A percentile compares a stretch with the other conserved stretches of the same genome.
These are phyloP conservation scores for Candida odintsovae DNA, from an alignment of 805 yeast species.

Conservation along the genomic window DNA sequence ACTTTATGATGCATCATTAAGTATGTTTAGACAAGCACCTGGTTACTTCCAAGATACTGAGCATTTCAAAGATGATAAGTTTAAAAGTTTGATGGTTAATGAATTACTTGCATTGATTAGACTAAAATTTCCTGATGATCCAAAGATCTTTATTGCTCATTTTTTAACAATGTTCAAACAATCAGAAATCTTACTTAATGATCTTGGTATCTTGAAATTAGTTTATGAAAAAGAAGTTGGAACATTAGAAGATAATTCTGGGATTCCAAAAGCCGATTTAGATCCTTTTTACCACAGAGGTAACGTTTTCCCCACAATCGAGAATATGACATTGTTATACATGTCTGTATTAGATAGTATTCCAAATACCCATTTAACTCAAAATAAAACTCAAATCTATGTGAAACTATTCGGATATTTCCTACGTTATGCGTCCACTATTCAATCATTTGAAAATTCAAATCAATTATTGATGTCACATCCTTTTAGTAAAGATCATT, in stretches of 20 bases:
- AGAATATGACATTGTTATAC: constrained; percentile 15
- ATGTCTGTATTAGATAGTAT: constrained; percentile 9
- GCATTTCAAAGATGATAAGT: neutral
- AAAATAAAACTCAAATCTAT: neutral
- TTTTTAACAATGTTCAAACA: constrained; percentile 16
- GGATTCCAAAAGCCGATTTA: constrained; percentile 3
- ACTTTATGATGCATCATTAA: constrained; percentile 12
- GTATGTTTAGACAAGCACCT: constrained; percentile 13
- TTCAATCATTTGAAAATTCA: neutral
- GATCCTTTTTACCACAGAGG: constrained; percentile 7
- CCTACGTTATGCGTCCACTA: neutral
- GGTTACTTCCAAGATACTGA: constrained; percentile 7
- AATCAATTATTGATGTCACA: constrained; percentile 4
- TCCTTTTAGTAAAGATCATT: constrained; percentile 8
- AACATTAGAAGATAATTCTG: neutral
- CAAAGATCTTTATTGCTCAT: constrained; percentile 18
- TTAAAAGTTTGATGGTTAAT: constrained; percentile 5
- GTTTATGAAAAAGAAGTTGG: constrained; percentile 4
- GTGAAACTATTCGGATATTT: neutral
- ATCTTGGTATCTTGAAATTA: constrained; percentile 14
- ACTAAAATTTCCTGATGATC: constrained; percentile 14
- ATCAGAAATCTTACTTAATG: constrained; percentile 8
- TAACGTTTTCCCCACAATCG: constrained; percentile 7
- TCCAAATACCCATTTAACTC: neutral
- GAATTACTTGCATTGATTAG: constrained; percentile 16